Evolutionary conservation across 148 eudicot genomes (phyloP).

Genomic region (Cornus kousa): DNA sequence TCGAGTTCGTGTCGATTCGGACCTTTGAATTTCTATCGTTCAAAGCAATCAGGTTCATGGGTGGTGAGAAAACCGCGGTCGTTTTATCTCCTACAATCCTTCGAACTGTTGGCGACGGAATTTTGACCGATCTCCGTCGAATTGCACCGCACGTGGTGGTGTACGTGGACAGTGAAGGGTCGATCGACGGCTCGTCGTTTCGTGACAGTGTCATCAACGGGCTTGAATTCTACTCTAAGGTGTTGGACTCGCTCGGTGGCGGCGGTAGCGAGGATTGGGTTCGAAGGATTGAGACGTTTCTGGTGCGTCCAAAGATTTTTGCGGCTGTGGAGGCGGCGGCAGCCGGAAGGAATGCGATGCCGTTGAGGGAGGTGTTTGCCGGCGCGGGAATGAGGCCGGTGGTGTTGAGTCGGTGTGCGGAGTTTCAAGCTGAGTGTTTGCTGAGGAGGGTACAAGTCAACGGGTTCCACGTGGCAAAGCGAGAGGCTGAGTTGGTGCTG

Average conservation of each 20-base stretch:
- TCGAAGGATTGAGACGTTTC: conserved; percentile 53
- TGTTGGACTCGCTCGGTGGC: conserved; percentile 65
- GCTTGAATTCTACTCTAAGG: conserved; percentile 61
- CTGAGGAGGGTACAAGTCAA: conserved; percentile 65
- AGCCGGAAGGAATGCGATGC: conserved; percentile 36
- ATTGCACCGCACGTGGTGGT: conserved; percentile 53
- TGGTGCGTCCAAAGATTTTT: conserved; percentile 61
- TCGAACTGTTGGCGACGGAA: conserved; percentile 44
- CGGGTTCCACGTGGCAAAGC: conserved; percentile 87
- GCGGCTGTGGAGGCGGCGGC: conserved; percentile 49
- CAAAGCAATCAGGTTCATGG: conserved; percentile 48
- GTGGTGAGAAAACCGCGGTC: conserved; percentile 55
- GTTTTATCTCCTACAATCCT: conserved; percentile 51
- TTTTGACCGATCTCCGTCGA: conserved; percentile 46
- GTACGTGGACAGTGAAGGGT: conserved; percentile 57
- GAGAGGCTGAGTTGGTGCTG: conserved; percentile 87
- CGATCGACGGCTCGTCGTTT: conserved; percentile 46
- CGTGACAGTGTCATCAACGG: conserved; percentile 47
- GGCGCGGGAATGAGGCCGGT: conserved; percentile 68
- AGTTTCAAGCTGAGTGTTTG: conserved; percentile 83
- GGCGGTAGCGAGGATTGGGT: conserved; percentile 52
- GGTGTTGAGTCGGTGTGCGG: conserved; percentile 77
- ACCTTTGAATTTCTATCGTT: conserved; percentile 55
- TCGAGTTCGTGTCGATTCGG: conserved; percentile 47
- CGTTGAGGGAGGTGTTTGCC: conserved; percentile 68